Evolutionary conservation across 1,284 basidiomycete genomes (phyloP).

Genomic region (Paramarasmius palmivorus): DNA sequence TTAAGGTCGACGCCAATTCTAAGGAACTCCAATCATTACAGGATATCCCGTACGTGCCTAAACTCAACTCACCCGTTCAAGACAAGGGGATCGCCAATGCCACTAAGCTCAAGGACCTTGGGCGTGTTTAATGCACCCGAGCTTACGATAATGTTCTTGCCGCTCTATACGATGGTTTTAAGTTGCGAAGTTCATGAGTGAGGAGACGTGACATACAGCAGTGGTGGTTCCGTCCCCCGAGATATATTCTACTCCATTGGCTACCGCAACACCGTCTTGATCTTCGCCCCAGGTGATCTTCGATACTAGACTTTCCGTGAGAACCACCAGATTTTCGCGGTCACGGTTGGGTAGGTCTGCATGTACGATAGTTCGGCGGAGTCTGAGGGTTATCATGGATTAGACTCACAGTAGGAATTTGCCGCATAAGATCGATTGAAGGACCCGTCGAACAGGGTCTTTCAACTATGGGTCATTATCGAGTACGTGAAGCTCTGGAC

Average conservation of each 20-base stretch:
- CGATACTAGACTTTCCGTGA: constrained; percentile 12
- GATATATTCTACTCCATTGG: constrained; percentile 13
- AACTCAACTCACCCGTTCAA: constrained; percentile 4
- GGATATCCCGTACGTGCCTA: background rate
- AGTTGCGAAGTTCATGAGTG: background rate
- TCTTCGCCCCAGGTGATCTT: constrained; percentile 12
- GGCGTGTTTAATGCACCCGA: constrained; percentile 12
- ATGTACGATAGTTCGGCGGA: too few relatives aligned
- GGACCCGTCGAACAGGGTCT: too few relatives aligned
- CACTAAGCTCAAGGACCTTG: constrained; percentile 14
- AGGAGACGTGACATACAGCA: background rate
- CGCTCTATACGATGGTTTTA: constrained; percentile 4
- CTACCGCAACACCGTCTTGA: background rate
- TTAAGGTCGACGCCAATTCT: constrained; percentile 11
- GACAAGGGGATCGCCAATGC: constrained; percentile 10
- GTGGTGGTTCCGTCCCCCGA: background rate
- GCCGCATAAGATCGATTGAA: constrained; percentile 11
- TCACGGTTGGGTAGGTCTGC: constrained; percentile 10
- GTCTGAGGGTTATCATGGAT: too few relatives aligned
- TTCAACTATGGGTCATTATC: too few relatives aligned
- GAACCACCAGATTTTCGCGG: constrained; percentile 11
- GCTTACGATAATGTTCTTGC: constrained; percentile 13
- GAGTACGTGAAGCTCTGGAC: too few relatives aligned
- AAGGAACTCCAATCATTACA: background rate
- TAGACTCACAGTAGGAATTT: constrained; percentile 10